Conservation (phyloP, 805 yeast species). For the Sugiyamaella boreocaroliniensis region DNA sequence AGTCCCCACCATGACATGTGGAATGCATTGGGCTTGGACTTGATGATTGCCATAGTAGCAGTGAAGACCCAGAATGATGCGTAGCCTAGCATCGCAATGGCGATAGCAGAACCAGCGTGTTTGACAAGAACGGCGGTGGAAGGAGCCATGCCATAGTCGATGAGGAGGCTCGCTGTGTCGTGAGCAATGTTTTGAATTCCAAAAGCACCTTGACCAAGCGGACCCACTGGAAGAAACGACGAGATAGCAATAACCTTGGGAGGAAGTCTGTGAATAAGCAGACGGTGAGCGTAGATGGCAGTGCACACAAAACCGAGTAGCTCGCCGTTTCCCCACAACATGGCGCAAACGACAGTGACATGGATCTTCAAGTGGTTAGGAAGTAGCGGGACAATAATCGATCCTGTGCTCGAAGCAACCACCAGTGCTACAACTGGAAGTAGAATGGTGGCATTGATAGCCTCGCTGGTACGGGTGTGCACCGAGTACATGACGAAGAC, state of each 20-base stretch:
- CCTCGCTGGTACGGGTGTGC: slow-evolving; percentile 27
- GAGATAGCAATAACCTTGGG: slow-evolving; percentile 51
- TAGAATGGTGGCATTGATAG: slow-evolving; percentile 51
- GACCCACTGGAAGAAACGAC: slow-evolving; percentile 69
- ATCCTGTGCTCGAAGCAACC: slow-evolving; percentile 70
- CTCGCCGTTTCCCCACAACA: slow-evolving; percentile 67
- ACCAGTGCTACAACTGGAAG: slow-evolving; percentile 77
- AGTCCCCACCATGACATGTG: slow-evolving; percentile 68
- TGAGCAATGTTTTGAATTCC: slow-evolving; percentile 53
- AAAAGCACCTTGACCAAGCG: slow-evolving; percentile 78
- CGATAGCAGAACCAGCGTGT: slow-evolving; percentile 35
- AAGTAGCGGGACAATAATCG: slow-evolving; percentile 41
- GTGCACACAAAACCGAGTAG: slow-evolving; percentile 50
- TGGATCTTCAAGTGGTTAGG: slow-evolving; percentile 44
- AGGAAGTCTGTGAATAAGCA: slow-evolving; percentile 54
- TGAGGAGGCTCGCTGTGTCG: slow-evolving; percentile 29
- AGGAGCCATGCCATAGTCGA: slow-evolving; percentile 18
- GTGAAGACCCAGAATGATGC: slow-evolving; percentile 53
- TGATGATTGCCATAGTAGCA: slow-evolving; percentile 33
- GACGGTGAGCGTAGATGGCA: slow-evolving; percentile 52
- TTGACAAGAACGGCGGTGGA: slow-evolving; percentile 26
- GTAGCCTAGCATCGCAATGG: slow-evolving; percentile 43
- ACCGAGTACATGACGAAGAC: slow-evolving; percentile 44
- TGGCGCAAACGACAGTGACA: slow-evolving; percentile 46
- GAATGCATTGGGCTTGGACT: slow-evolving; percentile 36